These are phyloP conservation scores for Harrya chromipes DNA, from an alignment of 768 basidiomycete species.

Conservation along the genomic window DNA sequence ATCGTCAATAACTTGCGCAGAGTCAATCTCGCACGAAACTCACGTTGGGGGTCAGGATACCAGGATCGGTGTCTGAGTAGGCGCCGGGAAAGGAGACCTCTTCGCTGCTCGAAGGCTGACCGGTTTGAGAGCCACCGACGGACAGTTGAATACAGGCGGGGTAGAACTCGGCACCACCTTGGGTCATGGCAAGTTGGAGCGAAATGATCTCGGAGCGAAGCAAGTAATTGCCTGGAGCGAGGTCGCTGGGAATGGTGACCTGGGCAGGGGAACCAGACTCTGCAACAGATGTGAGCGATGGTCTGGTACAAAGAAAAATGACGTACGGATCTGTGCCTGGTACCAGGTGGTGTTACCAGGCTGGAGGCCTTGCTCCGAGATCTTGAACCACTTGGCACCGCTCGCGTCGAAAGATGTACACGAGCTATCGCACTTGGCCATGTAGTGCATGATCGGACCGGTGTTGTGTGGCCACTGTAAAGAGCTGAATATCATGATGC, in stretches of 20 bases:
- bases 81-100: slow-evolving; percentile 67
- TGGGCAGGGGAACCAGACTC: slow-evolving; percentile 38
- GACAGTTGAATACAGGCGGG: slow-evolving; percentile 25
- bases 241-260: slow-evolving; percentile 43
- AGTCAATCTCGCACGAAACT: background rate
- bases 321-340: slow-evolving; percentile 44
- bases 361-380: slow-evolving; percentile 49
- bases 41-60: slow-evolving; percentile 55
- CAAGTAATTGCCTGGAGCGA: slow-evolving; percentile 69
- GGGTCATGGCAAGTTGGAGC: slow-evolving; percentile 55
- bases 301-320: background rate
- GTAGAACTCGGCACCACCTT: slow-evolving; percentile 51
- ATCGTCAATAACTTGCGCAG: background rate
- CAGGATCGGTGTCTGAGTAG: slow-evolving; percentile 65
- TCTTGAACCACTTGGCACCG: slow-evolving; percentile 71
- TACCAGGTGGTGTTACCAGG: slow-evolving; percentile 40
- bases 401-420: slow-evolving; percentile 56
- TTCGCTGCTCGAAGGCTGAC: slow-evolving; percentile 19
- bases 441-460: slow-evolving; percentile 71
- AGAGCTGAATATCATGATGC: background rate
- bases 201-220: slow-evolving; percentile 75
- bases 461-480: slow-evolving; percentile 50
- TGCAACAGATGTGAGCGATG: slow-evolving; percentile 9
- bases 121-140: slow-evolving; percentile 28
- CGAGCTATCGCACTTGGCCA: slow-evolving; percentile 56